Percentiles rank a stretch among this genome's conserved stretches.
Conservation (phyloP, 164 flowering plant species). For the Chimonanthus salicifolius region DNA sequence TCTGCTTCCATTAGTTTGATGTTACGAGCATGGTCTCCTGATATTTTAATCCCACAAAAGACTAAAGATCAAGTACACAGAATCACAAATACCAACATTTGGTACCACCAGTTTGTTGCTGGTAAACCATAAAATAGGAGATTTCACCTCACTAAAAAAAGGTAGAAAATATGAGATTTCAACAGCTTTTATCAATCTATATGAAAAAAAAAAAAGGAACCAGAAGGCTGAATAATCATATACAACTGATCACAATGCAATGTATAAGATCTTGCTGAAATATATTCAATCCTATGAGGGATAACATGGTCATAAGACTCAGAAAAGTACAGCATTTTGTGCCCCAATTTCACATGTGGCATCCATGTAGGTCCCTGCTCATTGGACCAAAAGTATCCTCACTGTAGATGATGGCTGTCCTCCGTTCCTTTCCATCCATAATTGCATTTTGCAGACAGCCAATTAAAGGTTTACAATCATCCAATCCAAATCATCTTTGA, state of each 20-base stretch:
- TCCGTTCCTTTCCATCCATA: not conserved
- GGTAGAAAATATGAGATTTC: not conserved
- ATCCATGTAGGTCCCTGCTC: not conserved
- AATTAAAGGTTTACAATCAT: not conserved
- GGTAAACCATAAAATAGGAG: not conserved
- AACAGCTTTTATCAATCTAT: too few species aligned
- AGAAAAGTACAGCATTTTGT: not conserved
- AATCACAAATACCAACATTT: not conserved
- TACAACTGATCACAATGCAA: not conserved
- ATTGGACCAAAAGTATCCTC: not conserved
- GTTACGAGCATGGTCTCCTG: constrained; percentile 23
- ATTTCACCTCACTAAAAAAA: not conserved
- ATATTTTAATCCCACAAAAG: constrained; percentile 1
- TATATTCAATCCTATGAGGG: not conserved
- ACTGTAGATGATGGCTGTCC: not conserved
- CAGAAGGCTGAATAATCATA: not conserved
- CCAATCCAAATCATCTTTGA: not conserved
- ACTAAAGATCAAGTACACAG: not conserved
- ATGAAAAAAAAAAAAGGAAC: too few species aligned
- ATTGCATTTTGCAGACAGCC: not conserved
- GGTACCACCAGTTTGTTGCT: not conserved
- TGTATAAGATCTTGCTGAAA: not conserved
- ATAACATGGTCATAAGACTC: too few species aligned
- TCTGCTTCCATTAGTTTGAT: constrained; percentile 78
- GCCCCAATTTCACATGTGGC: not conserved